A percentile compares a stretch with the other conserved stretches of the same genome.
Evolutionary conservation across 306 rosid species (phyloP).

Genomic region (Leucaena leucocephala): DNA sequence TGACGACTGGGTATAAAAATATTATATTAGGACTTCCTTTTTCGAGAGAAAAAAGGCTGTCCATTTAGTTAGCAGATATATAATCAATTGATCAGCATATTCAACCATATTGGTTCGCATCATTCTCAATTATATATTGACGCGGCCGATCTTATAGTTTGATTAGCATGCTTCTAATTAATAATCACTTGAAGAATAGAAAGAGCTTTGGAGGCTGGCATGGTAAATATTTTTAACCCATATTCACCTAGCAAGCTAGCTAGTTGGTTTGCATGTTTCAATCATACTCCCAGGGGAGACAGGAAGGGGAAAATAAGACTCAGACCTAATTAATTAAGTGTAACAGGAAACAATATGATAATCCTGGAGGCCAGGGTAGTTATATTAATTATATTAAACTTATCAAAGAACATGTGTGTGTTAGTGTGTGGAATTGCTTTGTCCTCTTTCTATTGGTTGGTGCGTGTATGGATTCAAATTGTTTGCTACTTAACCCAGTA

Average conservation of each 20-base stretch:
- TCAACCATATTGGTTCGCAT: slow-evolving; percentile 6
- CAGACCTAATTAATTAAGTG: not conserved
- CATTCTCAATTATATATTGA: not conserved
- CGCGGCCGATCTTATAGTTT: not conserved
- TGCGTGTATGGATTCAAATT: not conserved
- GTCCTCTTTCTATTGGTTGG: not conserved
- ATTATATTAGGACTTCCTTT: not conserved
- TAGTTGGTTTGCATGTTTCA: not conserved
- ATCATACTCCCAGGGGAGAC: not conserved
- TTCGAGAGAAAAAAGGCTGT: not conserved
- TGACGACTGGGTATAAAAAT: not conserved
- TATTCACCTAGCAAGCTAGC: not conserved
- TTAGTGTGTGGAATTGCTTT: not conserved
- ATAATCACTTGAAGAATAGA: not conserved
- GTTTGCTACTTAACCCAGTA: no score
- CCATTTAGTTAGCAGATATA: slow-evolving; percentile 1
- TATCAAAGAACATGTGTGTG: not conserved
- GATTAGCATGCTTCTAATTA: not conserved
- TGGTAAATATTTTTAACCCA: not conserved
- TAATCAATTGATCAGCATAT: not conserved
- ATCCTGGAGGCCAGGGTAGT: no score
- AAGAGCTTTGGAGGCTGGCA: not conserved
- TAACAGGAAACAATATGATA: not conserved
- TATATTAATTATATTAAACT: not conserved
- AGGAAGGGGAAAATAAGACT: not conserved